A percentile compares a stretch with the other conserved stretches of the same genome.
Conservation (phyloP, 306 rosid species). For the Dalbergia cultrata region DNA sequence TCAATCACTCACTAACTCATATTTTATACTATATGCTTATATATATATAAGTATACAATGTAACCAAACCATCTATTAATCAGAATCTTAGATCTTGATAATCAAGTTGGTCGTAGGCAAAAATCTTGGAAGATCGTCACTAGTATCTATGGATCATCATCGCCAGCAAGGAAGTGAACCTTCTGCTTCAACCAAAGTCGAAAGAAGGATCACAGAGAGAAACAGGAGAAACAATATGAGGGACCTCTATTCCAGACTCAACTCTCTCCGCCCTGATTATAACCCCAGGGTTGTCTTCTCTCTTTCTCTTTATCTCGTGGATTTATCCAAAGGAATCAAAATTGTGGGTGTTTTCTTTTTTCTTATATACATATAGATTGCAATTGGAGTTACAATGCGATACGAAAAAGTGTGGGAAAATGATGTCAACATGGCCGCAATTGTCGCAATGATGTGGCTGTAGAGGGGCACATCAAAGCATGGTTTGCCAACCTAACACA, state of each 20-base stretch:
- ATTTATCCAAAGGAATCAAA: neutral
- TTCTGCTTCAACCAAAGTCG: constrained; percentile 55
- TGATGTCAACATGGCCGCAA: too few species aligned
- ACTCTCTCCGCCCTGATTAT: constrained; percentile 66
- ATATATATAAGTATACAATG: neutral
- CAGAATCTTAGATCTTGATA: neutral
- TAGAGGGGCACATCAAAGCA: too few species aligned
- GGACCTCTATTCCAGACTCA: constrained; percentile 64
- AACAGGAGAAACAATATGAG: constrained; percentile 80
- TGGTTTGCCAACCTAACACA: constrained; percentile 44
- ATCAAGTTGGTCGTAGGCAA: neutral
- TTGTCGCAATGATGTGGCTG: too few species aligned
- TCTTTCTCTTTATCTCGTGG: neutral
- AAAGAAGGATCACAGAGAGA: constrained; percentile 73
- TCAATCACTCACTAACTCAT: too few species aligned
- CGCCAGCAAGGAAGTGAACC: constrained; percentile 41
- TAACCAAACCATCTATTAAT: neutral
- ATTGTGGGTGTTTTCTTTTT: too few species aligned
- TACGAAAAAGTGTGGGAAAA: too few species aligned
- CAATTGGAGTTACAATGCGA: too few species aligned
- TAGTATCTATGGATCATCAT: constrained; percentile 15
- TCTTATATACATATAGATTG: too few species aligned
- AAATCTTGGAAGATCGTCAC: neutral
- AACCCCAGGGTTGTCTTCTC: constrained; percentile 40
- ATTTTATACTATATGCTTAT: too few species aligned